These are phyloP conservation scores for Protomyces pachydermus DNA, from an alignment of 1,139 yeast species.

Conservation along the genomic window DNA sequence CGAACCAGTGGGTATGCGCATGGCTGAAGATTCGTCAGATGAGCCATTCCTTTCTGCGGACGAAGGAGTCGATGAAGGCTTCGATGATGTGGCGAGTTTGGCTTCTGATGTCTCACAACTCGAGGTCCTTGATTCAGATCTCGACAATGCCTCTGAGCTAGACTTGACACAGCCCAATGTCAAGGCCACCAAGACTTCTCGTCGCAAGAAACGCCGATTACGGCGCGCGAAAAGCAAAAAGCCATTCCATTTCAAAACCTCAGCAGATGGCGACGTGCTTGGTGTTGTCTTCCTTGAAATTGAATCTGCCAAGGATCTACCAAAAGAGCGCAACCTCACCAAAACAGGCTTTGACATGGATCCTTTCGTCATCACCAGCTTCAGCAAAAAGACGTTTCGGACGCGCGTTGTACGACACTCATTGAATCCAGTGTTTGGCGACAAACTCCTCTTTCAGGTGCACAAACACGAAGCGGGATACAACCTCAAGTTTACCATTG, in stretches of 20 bases:
- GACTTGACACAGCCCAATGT: background rate
- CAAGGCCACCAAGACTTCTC: background rate
- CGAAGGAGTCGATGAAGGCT: background rate
- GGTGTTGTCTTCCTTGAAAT: slow-evolving; percentile 80
- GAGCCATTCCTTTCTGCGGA: slow-evolving; percentile 9
- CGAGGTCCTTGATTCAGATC: slow-evolving; percentile 16
- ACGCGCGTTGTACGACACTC: slow-evolving; percentile 84
- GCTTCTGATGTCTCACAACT: background rate
- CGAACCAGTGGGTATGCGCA: slow-evolving; percentile 19
- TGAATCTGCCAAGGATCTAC: slow-evolving; percentile 63
- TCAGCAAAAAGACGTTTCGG: slow-evolving; percentile 81
- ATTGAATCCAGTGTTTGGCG: slow-evolving; percentile 75
- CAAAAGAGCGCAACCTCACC: slow-evolving; percentile 55
- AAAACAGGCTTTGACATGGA: slow-evolving; percentile 89
- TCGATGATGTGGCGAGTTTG: background rate
- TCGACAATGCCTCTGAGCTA: background rate
- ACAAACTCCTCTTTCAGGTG: slow-evolving; percentile 73
- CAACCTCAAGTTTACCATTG: slow-evolving; percentile 62
- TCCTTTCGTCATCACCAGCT: slow-evolving; percentile 87
- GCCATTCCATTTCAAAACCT: slow-evolving; percentile 22
- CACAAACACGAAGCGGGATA: slow-evolving; percentile 60
- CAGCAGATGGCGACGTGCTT: slow-evolving; percentile 41
- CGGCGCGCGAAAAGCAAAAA: slow-evolving; percentile 6
- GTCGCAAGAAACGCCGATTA: slow-evolving; percentile 5
- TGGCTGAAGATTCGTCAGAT: slow-evolving; percentile 9